Conservation (phyloP, 1,139 yeast genomes). For the Suhomyces kunorum region DNA sequence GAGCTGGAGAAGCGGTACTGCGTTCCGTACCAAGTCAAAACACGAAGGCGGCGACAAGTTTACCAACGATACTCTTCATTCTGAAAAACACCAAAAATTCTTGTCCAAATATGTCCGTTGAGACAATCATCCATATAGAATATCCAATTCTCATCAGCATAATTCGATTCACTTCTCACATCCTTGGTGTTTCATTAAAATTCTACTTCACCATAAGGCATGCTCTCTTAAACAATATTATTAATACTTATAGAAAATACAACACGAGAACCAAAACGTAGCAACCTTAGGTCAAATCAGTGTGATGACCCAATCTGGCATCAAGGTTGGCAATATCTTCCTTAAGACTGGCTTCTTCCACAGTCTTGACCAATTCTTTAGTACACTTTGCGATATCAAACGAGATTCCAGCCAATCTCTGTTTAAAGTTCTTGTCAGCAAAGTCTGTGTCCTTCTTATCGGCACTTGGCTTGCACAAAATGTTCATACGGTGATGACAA, state of each 20-base stretch:
- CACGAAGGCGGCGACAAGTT: conserved; percentile 27
- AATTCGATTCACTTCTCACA: too few relatives aligned
- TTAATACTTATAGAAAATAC: conserved; percentile 12
- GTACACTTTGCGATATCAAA: conserved; percentile 96
- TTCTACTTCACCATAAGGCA: not conserved
- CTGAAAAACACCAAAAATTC: conserved; percentile 72
- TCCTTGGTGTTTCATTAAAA: too few relatives aligned
- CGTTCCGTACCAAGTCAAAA: conserved; percentile 39
- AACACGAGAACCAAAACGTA: conserved; percentile 9
- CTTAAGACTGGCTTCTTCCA: conserved; percentile 88
- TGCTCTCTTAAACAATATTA: not conserved
- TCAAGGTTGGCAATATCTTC: conserved; percentile 66
- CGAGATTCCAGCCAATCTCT: conserved; percentile 91
- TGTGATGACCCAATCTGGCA: conserved; percentile 44
- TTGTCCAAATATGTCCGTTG: conserved; percentile 63
- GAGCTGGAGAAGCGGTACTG: conserved; percentile 59
- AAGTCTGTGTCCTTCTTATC: conserved; percentile 59
- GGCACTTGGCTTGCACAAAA: conserved; percentile 52
- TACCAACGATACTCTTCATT: conserved; percentile 65
- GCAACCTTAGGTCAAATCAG: conserved; percentile 31
- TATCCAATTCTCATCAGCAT: not conserved
- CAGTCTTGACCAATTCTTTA: conserved; percentile 91
- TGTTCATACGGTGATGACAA: conserved; percentile 78
- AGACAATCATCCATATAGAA: not conserved
- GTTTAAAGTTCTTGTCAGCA: conserved; percentile 89